Evolutionary conservation across 2,329 filamentous ascomycete species (phyloP).

Genomic region (Verticillium isaacii): DNA sequence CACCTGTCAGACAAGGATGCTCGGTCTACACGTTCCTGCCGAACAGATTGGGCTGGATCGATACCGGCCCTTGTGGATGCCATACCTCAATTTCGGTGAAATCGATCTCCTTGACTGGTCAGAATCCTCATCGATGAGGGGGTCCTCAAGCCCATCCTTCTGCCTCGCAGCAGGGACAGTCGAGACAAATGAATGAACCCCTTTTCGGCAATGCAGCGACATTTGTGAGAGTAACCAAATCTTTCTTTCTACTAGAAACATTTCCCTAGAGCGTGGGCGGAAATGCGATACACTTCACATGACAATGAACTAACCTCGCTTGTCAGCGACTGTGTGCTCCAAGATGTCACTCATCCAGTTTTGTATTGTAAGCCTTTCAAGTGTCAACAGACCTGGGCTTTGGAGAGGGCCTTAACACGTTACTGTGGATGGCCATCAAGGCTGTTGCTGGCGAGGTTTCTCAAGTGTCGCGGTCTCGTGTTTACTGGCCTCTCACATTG

Average conservation of each 20-base stretch:
- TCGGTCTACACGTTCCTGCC: neutral
- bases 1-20: slow-evolving; percentile 24
- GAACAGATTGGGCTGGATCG: neutral
- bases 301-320: too few relatives aligned
- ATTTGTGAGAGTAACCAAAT: neutral
- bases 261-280: too few relatives aligned
- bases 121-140: neutral
- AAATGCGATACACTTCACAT: too few relatives aligned
- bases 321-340: too few relatives aligned
- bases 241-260: neutral
- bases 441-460: neutral
- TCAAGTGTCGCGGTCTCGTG: neutral
- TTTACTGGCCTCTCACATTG: neutral
- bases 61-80: neutral
- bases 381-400: too few relatives aligned
- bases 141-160: neutral
- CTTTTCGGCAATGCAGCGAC: neutral
- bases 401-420: too few relatives aligned
- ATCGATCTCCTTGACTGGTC: neutral
- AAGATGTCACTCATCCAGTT: too few relatives aligned
- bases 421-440: too few relatives aligned
- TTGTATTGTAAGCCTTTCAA: too few relatives aligned
- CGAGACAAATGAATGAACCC: neutral
- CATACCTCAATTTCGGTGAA: neutral
- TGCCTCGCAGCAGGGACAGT: neutral